Base-by-base conservation (phyloP, 163 green algal species). In the Volvox carteri region DNA sequence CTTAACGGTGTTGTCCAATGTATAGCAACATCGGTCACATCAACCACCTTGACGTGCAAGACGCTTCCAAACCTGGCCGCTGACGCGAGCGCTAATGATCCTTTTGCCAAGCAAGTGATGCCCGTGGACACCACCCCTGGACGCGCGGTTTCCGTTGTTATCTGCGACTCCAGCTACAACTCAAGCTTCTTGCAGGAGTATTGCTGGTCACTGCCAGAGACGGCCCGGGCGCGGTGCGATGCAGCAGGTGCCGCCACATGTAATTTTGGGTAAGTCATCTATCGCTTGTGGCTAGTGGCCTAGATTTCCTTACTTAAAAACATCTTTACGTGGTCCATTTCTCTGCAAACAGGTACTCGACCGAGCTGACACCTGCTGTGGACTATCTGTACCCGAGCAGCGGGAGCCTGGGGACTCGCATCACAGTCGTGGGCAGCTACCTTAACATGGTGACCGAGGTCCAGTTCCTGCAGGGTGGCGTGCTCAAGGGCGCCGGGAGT, bases 1-100 rank as follows among this genome's bases (percentile, higher is more conserved):
- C 84, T 93, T 28, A 93, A 93, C 68, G 90, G 90, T 35, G 33
- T 90, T 1, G 39, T 91, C 6, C 54, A 87, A 46, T 93, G 90
- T 58, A 41, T 80, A 44, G 42, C 83, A 0, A 4, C 48, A 12
- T 41, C 54, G 5, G 90, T 72, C 3, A 93, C 78, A 11, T 0
- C 30, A 18, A 93, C 86, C 11, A 19, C 60, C 35, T 28, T 93
- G 1, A 78, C 39, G 4, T 92, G 90, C 90, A 3, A 18, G 48
- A 92, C 90, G 1, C 85, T 72, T 16, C 1, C 85, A 4, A 86
- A 90, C 70, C 35, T 93, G 23, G 86, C 90, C 0, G 48, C 90
- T 9, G 79, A 93, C 39, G 81, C 86, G 11, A 54, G 67, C 19
- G 83, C 76, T 18, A n/a, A 65, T 48, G 90, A 93, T 67, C 44